Evolutionary conservation across 176 grass and related monocot species (phyloP).

Genomic region (Carex parvula): DNA sequence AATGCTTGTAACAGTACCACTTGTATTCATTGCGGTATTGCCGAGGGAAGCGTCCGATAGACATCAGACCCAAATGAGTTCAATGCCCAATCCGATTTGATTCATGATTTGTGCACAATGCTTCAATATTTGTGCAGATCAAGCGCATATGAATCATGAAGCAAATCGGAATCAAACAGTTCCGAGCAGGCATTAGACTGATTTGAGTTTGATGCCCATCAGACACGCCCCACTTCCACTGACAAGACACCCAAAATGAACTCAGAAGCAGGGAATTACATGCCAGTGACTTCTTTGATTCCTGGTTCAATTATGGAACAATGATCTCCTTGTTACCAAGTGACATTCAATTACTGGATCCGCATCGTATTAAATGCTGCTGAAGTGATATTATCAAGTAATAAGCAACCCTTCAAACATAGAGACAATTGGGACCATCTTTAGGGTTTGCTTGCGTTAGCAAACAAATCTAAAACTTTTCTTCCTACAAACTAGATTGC

Average conservation of each 20-base stretch:
- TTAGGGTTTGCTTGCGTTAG: neutral
- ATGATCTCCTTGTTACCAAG: neutral
- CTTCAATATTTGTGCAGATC: too few species aligned
- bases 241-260: neutral
- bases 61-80: too few species aligned
- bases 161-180: too few species aligned
- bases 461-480: conserved; percentile 4
- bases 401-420: neutral
- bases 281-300: neutral
- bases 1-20: neutral
- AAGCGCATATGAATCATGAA: too few species aligned
- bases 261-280: neutral
- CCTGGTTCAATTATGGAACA: neutral
- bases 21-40: neutral
- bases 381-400: neutral
- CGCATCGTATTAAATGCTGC: neutral
- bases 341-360: neutral
- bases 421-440: neutral
- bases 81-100: too few species aligned
- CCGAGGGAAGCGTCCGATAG: too few species aligned
- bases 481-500: conserved; percentile 2
- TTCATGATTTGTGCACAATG: too few species aligned
- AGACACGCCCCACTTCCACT: neutral
- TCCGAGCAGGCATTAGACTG: too few species aligned
- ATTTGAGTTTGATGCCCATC: too few species aligned